Conservation (phyloP, 2,329 filamentous ascomycete species). For the Didymella pinodella region DNA sequence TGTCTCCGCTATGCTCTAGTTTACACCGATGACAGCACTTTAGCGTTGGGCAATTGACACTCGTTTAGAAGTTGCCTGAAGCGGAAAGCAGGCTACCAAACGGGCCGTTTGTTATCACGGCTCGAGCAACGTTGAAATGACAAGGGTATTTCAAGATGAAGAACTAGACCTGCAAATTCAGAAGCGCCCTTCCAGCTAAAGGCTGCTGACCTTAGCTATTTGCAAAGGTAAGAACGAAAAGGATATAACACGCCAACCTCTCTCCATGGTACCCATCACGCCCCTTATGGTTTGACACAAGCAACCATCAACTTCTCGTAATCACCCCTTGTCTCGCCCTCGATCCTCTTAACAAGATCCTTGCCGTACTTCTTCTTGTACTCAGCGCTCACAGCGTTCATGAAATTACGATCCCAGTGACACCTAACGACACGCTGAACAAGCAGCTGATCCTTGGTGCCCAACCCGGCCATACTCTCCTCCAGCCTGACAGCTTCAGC, state of each 20-base stretch:
- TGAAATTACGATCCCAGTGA: slow-evolving; percentile 81
- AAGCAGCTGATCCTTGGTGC: slow-evolving; percentile 85
- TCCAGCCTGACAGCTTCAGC: slow-evolving; percentile 85
- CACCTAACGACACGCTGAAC: slow-evolving; percentile 78
- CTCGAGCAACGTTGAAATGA: not conserved
- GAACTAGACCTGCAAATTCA: not conserved
- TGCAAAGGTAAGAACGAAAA: not conserved
- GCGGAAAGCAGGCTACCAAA: not conserved
- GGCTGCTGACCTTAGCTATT: not conserved
- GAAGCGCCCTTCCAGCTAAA: not conserved
- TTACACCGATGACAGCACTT: not conserved
- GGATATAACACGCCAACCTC: not conserved
- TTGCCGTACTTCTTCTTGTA: slow-evolving; percentile 76
- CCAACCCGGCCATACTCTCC: slow-evolving; percentile 83
- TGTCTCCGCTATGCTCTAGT: not conserved
- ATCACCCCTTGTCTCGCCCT: slow-evolving; percentile 84
- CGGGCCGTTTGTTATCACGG: not conserved
- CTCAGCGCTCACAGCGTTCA: slow-evolving; percentile 79
- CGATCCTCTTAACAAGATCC: slow-evolving; percentile 73
- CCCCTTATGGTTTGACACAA: slow-evolving; percentile 53
- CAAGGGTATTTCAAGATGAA: not conserved
- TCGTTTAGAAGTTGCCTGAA: not conserved
- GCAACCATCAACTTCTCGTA: slow-evolving; percentile 80
- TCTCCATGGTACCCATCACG: not conserved
- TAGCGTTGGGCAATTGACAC: not conserved